phyloP scores from a whole-genome alignment of 2,329 filamentous ascomycete species.

The Aspergillus intermedius region DNA sequence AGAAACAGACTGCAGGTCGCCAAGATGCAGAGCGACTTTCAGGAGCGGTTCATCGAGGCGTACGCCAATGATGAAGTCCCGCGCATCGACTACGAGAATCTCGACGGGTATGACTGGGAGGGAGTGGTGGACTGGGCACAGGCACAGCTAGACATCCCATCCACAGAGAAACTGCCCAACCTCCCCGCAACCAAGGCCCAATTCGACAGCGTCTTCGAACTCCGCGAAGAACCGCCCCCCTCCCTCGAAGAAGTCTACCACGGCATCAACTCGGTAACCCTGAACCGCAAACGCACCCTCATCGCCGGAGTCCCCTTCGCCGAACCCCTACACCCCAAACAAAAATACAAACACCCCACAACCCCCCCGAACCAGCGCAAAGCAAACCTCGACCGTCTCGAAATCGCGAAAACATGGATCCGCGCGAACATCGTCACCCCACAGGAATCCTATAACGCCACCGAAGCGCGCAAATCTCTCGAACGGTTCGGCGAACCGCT shows the following conservation, averaged over 20 bases:
- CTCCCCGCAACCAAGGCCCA: slow-evolving; percentile 40
- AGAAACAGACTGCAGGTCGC: slow-evolving; percentile 35
- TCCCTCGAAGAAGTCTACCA: slow-evolving; percentile 32
- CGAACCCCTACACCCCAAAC: slow-evolving; percentile 14
- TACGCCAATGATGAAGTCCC: slow-evolving; percentile 40
- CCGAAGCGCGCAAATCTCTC: slow-evolving; percentile 30
- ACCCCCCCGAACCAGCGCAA: slow-evolving; percentile 7
- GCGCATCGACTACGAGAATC: slow-evolving; percentile 37
- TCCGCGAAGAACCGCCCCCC: slow-evolving; percentile 29
- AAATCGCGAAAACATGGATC: slow-evolving; percentile 42
- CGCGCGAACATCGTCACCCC: slow-evolving; percentile 42
- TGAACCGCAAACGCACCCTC: slow-evolving; percentile 28
- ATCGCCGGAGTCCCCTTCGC: slow-evolving; percentile 32
- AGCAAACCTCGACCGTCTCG: slow-evolving; percentile 21
- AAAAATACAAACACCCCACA: too few relatives aligned
- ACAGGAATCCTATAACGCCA: slow-evolving; percentile 35
- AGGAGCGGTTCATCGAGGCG: slow-evolving; percentile 40
- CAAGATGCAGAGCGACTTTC: slow-evolving; percentile 43
- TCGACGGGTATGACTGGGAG: slow-evolving; percentile 42
- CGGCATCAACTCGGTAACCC: slow-evolving; percentile 22
- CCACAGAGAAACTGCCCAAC: slow-evolving; percentile 30
- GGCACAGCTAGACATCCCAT: slow-evolving; percentile 34
- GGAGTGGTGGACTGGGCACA: slow-evolving; percentile 43
- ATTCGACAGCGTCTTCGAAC: slow-evolving; percentile 37
- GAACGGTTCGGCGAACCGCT: slow-evolving; percentile 26